These are phyloP conservation scores for Aspergillus sp. DNA, from an alignment of 2,329 filamentous ascomycete genomes.

Conservation along the genomic window DNA sequence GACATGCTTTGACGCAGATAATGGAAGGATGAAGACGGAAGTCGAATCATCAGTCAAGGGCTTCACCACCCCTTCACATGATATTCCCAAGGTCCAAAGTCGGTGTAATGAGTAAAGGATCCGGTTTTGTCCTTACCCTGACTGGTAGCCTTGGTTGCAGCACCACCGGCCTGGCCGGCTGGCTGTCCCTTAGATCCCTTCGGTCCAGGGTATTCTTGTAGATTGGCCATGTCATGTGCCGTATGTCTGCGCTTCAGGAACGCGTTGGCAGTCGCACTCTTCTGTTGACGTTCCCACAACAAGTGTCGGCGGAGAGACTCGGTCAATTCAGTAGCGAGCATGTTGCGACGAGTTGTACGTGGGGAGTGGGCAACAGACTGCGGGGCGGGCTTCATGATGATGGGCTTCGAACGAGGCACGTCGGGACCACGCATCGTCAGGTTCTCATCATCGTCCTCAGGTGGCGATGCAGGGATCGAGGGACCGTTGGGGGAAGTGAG, in stretches of 20 bases:
- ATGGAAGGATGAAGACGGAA: conserved; percentile 10
- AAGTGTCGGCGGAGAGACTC: conserved; percentile 89
- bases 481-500: conserved; percentile 70
- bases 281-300: conserved; percentile 93
- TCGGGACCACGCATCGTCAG: conserved; percentile 64
- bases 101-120: conserved; percentile 85
- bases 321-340: conserved; percentile 92
- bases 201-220: conserved; percentile 75
- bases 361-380: conserved; percentile 82
- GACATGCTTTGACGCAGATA: conserved; percentile 13
- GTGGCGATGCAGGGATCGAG: conserved; percentile 61
- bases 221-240: conserved; percentile 83
- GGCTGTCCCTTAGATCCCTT: conserved; percentile 50
- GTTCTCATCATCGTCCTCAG: conserved; percentile 61
- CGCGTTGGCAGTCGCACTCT: conserved; percentile 83
- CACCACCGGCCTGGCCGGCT: conserved; percentile 24
- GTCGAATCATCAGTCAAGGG: neutral
- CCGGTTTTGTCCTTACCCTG: conserved; percentile 65
- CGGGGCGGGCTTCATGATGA: conserved; percentile 68
- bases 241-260: conserved; percentile 89
- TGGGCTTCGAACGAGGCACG: conserved; percentile 75
- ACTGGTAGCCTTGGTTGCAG: conserved; percentile 33
- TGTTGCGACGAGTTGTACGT: conserved; percentile 87
- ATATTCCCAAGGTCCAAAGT: conserved; percentile 79
- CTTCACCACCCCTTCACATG: conserved; percentile 80